phyloP scores from a whole-genome alignment of 202 grass and related monocot species.

The Elaeis oleifera region DNA sequence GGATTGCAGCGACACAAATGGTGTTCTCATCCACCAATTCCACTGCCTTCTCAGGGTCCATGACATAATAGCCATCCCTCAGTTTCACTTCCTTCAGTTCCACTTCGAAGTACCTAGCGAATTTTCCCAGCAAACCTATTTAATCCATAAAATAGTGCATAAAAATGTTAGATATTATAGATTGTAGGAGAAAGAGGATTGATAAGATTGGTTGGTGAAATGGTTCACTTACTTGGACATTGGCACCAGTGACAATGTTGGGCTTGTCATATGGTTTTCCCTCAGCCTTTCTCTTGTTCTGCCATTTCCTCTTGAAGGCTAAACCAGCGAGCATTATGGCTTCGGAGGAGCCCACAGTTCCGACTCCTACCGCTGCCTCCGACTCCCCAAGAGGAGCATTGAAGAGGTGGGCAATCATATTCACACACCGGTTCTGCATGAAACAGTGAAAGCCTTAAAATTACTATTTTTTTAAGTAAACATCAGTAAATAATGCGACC shows the following conservation, averaged over 20 bases:
- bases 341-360: slow-evolving; percentile 89
- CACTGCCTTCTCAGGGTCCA: slow-evolving; percentile 89
- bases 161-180: neutral
- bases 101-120: slow-evolving; percentile 91
- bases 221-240: slow-evolving; percentile 54
- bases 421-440: slow-evolving; percentile 79
- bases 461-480: no score
- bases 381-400: slow-evolving; percentile 75
- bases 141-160: neutral
- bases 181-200: neutral
- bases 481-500: no score
- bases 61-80: slow-evolving; percentile 92
- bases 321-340: slow-evolving; percentile 96
- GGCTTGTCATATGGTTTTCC: slow-evolving; percentile 90
- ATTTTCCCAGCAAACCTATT: slow-evolving; percentile 94
- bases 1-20: slow-evolving; percentile 88
- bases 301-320: slow-evolving; percentile 91
- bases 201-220: neutral
- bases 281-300: slow-evolving; percentile 80
- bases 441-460: neutral
- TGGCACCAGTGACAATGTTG: slow-evolving; percentile 95
- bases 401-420: slow-evolving; percentile 92
- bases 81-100: slow-evolving; percentile 93
- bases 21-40: slow-evolving; percentile 97
- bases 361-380: slow-evolving; percentile 79